phyloP scores from a whole-genome alignment of 257 asterid species.

The Ligustrum vulgare region DNA sequence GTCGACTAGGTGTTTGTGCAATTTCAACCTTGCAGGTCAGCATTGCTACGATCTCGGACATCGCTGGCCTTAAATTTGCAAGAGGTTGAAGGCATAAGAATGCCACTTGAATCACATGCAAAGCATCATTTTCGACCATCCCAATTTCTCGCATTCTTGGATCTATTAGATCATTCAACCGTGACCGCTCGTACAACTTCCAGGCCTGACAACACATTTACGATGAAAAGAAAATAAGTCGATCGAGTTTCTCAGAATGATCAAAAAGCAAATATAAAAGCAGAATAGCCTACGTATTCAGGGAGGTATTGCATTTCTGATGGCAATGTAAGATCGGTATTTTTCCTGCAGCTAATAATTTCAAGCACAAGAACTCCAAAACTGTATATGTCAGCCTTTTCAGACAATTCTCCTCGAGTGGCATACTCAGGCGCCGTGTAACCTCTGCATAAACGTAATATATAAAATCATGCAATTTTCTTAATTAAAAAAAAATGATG shows the following conservation, averaged over 20 bases:
- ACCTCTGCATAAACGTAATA: constrained; percentile 41
- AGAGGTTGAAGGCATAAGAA: constrained; percentile 65
- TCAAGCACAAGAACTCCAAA: constrained; percentile 72
- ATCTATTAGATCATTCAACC: constrained; percentile 58
- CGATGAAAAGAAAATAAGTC: not conserved
- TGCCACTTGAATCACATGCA: constrained; percentile 53
- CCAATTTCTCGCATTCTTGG: constrained; percentile 44
- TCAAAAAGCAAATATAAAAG: not conserved
- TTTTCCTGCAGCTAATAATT: constrained; percentile 62
- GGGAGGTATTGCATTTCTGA: constrained; percentile 80
- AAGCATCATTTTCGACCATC: constrained; percentile 41
- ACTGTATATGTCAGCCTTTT: constrained; percentile 80
- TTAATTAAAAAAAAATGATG: too few relatives aligned
- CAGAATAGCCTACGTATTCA: constrained; percentile 48
- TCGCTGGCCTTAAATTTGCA: constrained; percentile 71
- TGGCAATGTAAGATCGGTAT: constrained; percentile 62
- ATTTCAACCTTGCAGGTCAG: constrained; percentile 56
- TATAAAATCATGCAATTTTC: too few relatives aligned
- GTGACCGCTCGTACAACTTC: constrained; percentile 65
- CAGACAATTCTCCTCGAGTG: constrained; percentile 67
- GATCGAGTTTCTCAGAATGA: not conserved
- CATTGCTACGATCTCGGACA: constrained; percentile 80
- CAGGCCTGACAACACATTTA: constrained; percentile 46
- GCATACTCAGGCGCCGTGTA: constrained; percentile 85
- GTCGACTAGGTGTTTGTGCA: constrained; percentile 42